Base-by-base conservation (phyloP, 1,284 basidiomycete species). In the Phenoliferia sp. region DNA sequence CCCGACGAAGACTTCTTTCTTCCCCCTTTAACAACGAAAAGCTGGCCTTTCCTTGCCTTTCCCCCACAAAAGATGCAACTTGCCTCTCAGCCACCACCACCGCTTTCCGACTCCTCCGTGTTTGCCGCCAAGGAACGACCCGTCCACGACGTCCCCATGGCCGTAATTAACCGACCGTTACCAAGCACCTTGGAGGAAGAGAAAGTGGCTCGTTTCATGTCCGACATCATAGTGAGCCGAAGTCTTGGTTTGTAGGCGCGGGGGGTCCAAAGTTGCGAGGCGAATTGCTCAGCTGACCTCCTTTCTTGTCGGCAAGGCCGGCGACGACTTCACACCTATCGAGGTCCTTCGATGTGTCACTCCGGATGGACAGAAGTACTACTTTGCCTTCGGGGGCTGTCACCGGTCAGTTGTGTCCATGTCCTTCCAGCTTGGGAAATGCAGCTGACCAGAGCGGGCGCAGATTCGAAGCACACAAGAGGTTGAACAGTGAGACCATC, bases 301-400 rank as follows among this genome's bases (percentile, higher is more conserved):
- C 9, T 12, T 17, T 31, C 1, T 17, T 17, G 6, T 19, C 29
- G 6, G 39, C 39, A 39, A 50, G 79, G 68, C 66, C 7, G 80
- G 80, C 3, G 80, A 80, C 69, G 65, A 73, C 12, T 80, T 81
- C 61, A 80, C 80, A 2, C 80, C 80, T 3, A 80, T 81, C 50
- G 80, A 81, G 55, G 74, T 81, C 2, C 72, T 80, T 60, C 77
- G 80, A 56, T 66, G 61, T 17, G 74, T 77, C 32, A 73, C 77
- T 15, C 68, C 72, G 0, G 73, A 76, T 3, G 70, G 70, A 0
- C 74, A 79, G 39, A 74, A 69, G 26, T 80, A 79, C 64, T 81
- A 80, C 71, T 80, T 80, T 62, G 73, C 78, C 0, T 78, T 81
- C 71, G 80, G 80, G 0, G 80, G 80, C 0, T 81, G 80, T 70